These are phyloP conservation scores for Pythium brassicae DNA, from an alignment of 352 stramenopile genomes.

Conservation along the genomic window DNA sequence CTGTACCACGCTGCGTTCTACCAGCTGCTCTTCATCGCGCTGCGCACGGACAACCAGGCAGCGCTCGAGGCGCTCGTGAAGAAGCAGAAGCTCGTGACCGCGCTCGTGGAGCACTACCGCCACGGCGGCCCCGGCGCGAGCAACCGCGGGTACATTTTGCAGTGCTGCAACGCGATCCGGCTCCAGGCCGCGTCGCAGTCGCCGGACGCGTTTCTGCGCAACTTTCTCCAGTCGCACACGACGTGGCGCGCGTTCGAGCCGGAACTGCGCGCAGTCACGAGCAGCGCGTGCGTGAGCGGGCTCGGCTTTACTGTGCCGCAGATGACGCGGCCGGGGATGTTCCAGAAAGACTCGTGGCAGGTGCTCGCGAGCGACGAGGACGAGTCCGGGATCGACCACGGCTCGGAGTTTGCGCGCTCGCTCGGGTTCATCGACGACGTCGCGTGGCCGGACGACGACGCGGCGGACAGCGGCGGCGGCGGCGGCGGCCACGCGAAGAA, in stretches of 20 bases:
- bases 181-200: slow-evolving; percentile 85
- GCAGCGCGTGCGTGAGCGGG: slow-evolving; percentile 46
- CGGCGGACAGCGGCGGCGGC: slow-evolving; percentile 12
- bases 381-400: slow-evolving; percentile 67
- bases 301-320: slow-evolving; percentile 78
- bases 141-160: slow-evolving; percentile 86
- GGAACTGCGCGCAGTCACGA: slow-evolving; percentile 58
- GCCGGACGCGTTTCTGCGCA: slow-evolving; percentile 84
- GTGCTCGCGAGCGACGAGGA: slow-evolving; percentile 40
- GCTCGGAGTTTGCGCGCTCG: slow-evolving; percentile 74
- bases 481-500: slow-evolving; percentile 56
- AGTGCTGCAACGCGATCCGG: slow-evolving; percentile 87
- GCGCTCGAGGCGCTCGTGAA: slow-evolving; percentile 82
- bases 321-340: slow-evolving; percentile 39
- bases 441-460: slow-evolving; percentile 70
- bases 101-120: slow-evolving; percentile 80
- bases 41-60: slow-evolving; percentile 81
- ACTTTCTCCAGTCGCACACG: slow-evolving; percentile 87
- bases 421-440: slow-evolving; percentile 84
- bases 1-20: slow-evolving; percentile 89
- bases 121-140: slow-evolving; percentile 52
- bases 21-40: slow-evolving; percentile 84
- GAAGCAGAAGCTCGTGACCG: slow-evolving; percentile 83
- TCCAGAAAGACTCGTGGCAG: slow-evolving; percentile 65
- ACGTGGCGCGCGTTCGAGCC: slow-evolving; percentile 76